Percentiles rank a stretch among this genome's conserved stretches.
Evolutionary conservation across 768 basidiomycete species (phyloP).

Genomic region (Termitomyces sp.): DNA sequence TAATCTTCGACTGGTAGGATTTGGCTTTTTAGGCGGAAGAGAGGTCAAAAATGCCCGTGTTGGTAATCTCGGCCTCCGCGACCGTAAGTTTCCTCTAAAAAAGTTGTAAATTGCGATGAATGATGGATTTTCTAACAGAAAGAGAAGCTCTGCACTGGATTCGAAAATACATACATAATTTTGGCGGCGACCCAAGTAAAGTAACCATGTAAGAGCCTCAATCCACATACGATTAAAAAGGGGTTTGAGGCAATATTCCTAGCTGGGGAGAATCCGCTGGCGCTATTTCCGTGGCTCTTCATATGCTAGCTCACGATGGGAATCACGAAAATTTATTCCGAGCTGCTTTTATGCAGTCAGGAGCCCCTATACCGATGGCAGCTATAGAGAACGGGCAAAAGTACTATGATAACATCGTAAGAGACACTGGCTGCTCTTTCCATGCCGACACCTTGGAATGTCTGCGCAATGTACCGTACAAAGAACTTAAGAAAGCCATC

Average conservation of each 20-base stretch:
- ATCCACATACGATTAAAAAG: neutral
- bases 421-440: conserved; percentile 33
- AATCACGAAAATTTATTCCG: conserved; percentile 42
- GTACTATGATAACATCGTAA: conserved; percentile 39
- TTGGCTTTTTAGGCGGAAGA: conserved; percentile 47
- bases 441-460: conserved; percentile 38
- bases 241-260: neutral
- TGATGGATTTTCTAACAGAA: conserved; percentile 27
- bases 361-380: conserved; percentile 38
- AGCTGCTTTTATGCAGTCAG: conserved; percentile 47
- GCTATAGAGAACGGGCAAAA: conserved; percentile 38
- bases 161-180: conserved; percentile 55
- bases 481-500: conserved; percentile 34
- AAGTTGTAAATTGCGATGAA: neutral
- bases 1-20: conserved; percentile 19
- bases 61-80: conserved; percentile 63
- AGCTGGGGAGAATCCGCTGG: conserved; percentile 43
- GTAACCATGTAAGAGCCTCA: conserved; percentile 44
- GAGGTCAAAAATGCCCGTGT: conserved; percentile 48
- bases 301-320: conserved; percentile 44
- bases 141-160: conserved; percentile 59
- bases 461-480: conserved; percentile 33
- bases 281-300: conserved; percentile 46
- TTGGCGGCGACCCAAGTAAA: conserved; percentile 60
- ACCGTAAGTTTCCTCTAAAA: conserved; percentile 35